phyloP scores from a whole-genome alignment of 352 stramenopile genomes.

The Achlya hypogyna region DNA sequence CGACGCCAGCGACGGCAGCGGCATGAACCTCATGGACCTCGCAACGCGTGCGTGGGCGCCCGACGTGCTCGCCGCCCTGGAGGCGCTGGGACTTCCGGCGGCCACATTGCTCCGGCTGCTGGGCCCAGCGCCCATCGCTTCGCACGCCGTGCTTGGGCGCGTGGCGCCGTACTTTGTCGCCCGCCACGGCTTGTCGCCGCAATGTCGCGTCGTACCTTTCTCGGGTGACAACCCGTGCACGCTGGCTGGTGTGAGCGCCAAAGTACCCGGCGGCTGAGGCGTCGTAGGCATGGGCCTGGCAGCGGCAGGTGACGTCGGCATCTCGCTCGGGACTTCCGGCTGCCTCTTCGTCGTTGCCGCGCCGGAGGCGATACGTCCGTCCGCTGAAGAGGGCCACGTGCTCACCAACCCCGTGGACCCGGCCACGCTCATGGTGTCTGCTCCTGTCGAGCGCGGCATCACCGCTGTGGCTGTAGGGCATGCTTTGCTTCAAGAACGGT shows the following conservation, averaged over 20 bases:
- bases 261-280: background rate
- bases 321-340: slow-evolving; percentile 58
- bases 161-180: slow-evolving; percentile 55
- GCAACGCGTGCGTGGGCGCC: slow-evolving; percentile 42
- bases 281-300: slow-evolving; percentile 41
- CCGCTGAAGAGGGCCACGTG: slow-evolving; percentile 64
- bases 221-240: slow-evolving; percentile 79
- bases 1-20: slow-evolving; percentile 68
- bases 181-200: slow-evolving; percentile 46
- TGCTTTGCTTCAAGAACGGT: slow-evolving; percentile 86
- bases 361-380: slow-evolving; percentile 32
- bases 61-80: slow-evolving; percentile 34
- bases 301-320: slow-evolving; percentile 37
- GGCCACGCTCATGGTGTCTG: slow-evolving; percentile 41
- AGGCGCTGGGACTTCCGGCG: slow-evolving; percentile 22
- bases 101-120: slow-evolving; percentile 27
- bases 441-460: background rate
- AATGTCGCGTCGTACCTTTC: slow-evolving; percentile 60
- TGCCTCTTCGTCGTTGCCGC: slow-evolving; percentile 53
- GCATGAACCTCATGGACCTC: slow-evolving; percentile 81
- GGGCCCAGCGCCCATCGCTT: slow-evolving; percentile 34
- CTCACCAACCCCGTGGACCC: slow-evolving; percentile 74
- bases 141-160: slow-evolving; percentile 34
- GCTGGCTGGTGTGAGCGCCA: slow-evolving; percentile 32
- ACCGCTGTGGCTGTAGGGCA: slow-evolving; percentile 33